phyloP scores from a whole-genome alignment of 2,329 filamentous ascomycete species.

The Botrytis pseudocinerea region DNA sequence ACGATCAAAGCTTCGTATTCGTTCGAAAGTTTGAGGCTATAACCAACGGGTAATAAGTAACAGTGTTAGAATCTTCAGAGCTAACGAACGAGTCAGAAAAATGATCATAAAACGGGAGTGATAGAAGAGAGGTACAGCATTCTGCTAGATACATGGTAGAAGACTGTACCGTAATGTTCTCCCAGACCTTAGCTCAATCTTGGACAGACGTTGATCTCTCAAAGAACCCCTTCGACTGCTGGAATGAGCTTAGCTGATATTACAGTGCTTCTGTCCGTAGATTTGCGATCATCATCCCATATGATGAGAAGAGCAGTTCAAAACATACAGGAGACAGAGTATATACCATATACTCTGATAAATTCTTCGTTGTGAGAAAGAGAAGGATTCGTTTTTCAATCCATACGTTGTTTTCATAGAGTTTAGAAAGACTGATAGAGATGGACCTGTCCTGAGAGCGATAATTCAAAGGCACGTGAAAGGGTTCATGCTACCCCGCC shows the following conservation, averaged over 20 bases:
- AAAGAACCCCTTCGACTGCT: background rate
- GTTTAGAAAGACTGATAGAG: background rate
- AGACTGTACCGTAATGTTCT: background rate
- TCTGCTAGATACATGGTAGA: background rate
- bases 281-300: background rate
- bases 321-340: background rate
- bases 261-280: background rate
- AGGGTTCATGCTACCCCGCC: background rate
- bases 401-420: background rate
- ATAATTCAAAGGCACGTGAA: background rate
- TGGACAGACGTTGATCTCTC: background rate
- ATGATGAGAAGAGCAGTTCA: background rate
- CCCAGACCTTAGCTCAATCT: background rate
- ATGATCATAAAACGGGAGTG: background rate
- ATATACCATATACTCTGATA: too few species aligned
- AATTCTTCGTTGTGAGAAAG: background rate
- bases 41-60: background rate
- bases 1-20: background rate
- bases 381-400: background rate
- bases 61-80: background rate
- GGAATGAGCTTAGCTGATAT: background rate
- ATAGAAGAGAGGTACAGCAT: background rate
- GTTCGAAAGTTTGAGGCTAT: background rate
- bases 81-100: background rate
- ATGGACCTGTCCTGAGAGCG: background rate